These are phyloP conservation scores for Ophiocordyceps robertsii DNA, from an alignment of 2,329 filamentous ascomycete species.

Conservation along the genomic window DNA sequence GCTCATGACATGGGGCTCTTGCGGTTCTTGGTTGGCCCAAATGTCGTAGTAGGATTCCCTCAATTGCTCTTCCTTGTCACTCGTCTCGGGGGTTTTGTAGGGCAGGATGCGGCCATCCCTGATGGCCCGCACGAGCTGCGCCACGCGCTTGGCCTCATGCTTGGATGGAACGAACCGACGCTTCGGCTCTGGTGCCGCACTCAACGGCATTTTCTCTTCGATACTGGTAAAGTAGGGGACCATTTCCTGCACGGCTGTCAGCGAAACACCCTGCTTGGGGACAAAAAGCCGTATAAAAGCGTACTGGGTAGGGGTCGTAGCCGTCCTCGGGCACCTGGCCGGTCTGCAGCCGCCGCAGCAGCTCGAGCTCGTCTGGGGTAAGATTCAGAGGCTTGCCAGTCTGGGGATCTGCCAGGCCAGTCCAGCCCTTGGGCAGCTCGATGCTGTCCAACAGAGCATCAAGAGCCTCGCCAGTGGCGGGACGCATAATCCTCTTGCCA, in stretches of 20 bases:
- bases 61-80: constrained; percentile 56
- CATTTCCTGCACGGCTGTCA: constrained; percentile 43
- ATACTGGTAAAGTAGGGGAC: constrained; percentile 90
- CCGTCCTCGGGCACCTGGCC: constrained; percentile 79
- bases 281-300: constrained; percentile 10
- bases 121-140: constrained; percentile 95
- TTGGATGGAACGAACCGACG: constrained; percentile 91
- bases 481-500: constrained; percentile 93
- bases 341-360: constrained; percentile 76
- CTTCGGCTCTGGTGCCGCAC: constrained; percentile 90
- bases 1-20: constrained; percentile 81
- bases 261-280: not conserved
- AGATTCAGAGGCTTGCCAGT: constrained; percentile 89
- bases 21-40: constrained; percentile 83
- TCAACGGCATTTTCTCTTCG: constrained; percentile 87
- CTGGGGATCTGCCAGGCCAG: constrained; percentile 81
- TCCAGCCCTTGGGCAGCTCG: constrained; percentile 94
- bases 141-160: constrained; percentile 88
- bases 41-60: constrained; percentile 70
- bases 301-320: constrained; percentile 81
- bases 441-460: constrained; percentile 93
- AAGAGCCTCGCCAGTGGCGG: constrained; percentile 82
- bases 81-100: constrained; percentile 61
- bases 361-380: constrained; percentile 74
- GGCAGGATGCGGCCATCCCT: constrained; percentile 87